Base-by-base conservation (phyloP, 1,139 yeast species). In the Candida glucosophila region DNA sequence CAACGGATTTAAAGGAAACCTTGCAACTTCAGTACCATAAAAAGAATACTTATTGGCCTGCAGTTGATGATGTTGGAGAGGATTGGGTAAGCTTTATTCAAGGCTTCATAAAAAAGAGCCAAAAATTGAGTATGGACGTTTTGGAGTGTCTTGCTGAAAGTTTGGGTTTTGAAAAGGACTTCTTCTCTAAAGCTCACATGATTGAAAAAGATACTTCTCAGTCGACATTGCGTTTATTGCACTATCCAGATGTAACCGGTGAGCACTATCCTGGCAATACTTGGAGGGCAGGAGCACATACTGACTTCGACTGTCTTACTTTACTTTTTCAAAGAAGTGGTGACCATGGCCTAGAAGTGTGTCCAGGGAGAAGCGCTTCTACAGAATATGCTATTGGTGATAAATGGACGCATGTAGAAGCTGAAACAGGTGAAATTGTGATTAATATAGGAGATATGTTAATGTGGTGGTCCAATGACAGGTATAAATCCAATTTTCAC, bases 231-330 rank as follows among this genome's bases (percentile, higher is more conserved):
- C 37, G 55, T 27, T 31, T 49, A 19, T 35, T 49, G 16, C 55
- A 49, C 28, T 49, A 49, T 26, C 44, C 39, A 12, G 51, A 47
- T 25, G 28, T 36, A 18, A 35, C 48, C 5, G 44, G 44, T 8
- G 31, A 43, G 25, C 26, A 17, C 2, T 33, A 38, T 17, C 36
- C 31, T 2, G 36, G 33, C 7, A 41, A 41, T 19, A 19, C 30
- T 17, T 49, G 55, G 55, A 39, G 55, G 29, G 53, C 54, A 9
- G 55, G 52, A 9, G 50, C 53, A 6, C 55, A 49, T 29, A 48
- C 53, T 6, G 55, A 49, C 25, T 49, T 47, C 27, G 54, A 49
- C 29, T 41, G 48, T 25, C 17, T 49, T 25, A 49, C 55, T 3
- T 31, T 49, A 15, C 32, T 49, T 17, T 49, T 48, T 25, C 53